Evolutionary conservation across 1,139 yeast species (phyloP), one percentile per base, ranked within the genome.

Genomic region (Yamadazyma songkhlaensis): DNA sequence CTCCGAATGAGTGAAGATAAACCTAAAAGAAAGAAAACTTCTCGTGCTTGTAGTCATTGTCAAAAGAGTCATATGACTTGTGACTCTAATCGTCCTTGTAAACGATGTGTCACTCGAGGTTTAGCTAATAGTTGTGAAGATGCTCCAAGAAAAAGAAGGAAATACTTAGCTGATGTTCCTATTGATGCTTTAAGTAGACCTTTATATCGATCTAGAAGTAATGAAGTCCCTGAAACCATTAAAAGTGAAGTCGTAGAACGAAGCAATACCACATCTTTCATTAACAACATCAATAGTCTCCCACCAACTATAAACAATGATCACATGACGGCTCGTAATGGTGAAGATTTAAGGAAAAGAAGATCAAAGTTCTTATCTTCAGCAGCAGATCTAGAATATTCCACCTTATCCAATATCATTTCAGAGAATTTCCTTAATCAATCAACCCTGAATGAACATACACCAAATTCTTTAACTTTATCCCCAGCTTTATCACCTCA

Each of bases 51-150:
- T 52, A 77, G 78, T 31, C 92, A 87, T 59, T 89, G 97, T 55
- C 88, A 88, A 44, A 74, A 79, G 50, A 84, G 94, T 2, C 97
- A 89, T 58, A 78, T 88, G 71, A 84, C 96, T 0, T 89, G 97
- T 57, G 96, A 87, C 49, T 73, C 80, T 17, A 55, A 62, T 14
- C 54, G 98, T 35, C 98, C 98, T 0, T 92, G 98, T 53, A 73
- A 73, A 39, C 62, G 96, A 36, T 92, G 98, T 59, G 59, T 83
- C 6, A 72, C 70, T 32, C 68, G 89, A 48, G 92, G 92, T 0
- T 63, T 88, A 22, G 78, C 72, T 3, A 73, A 64, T n/a, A 70
- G 86, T 0, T 90, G 98, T 62, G 79, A 80, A 34, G 97, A 90
- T 64, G 96, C 96, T 4, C 94, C 94, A 1, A 65, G 97, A 35